phyloP scores from a whole-genome alignment of 1,284 basidiomycete genomes.

The Ustilago lituana region DNA sequence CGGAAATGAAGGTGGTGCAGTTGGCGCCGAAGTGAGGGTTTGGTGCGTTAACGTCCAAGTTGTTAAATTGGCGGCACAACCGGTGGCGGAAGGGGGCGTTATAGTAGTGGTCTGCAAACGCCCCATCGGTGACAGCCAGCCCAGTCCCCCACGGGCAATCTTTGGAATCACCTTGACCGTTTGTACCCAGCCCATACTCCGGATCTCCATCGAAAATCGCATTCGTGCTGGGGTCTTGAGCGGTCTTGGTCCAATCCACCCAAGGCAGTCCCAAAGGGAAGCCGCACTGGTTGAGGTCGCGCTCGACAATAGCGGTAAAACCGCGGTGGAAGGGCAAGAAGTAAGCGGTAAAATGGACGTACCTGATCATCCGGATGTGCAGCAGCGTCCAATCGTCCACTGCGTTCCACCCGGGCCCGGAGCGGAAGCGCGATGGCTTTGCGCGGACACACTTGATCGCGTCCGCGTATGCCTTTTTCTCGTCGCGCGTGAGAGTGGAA shows the following conservation, averaged over 20 bases:
- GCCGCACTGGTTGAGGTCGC: conserved; percentile 30
- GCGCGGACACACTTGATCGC: conserved; percentile 30
- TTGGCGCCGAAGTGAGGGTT: conserved; percentile 25
- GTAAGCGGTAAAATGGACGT: conserved; percentile 43
- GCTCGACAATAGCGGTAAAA: conserved; percentile 20
- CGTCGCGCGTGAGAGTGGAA: conserved; percentile 8
- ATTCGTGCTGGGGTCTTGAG: conserved; percentile 10
- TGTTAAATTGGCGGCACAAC: conserved; percentile 42
- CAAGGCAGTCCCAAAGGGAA: conserved; percentile 27
- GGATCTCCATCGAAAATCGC: conserved; percentile 17
- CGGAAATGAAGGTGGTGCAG: conserved; percentile 31
- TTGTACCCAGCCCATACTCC: conserved; percentile 15
- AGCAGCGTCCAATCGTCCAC: conserved; percentile 39
- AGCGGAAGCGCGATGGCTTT: conserved; percentile 34
- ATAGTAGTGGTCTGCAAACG: conserved; percentile 19
- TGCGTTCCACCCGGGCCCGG: conserved; percentile 13
- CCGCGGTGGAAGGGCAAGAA: conserved; percentile 36
- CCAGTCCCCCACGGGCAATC: conserved; percentile 22
- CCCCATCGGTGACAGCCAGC: conserved; percentile 23
- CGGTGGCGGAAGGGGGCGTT: conserved; percentile 34
- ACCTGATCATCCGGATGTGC: conserved; percentile 40
- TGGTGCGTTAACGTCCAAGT: conserved; percentile 15
- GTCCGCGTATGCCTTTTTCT: conserved; percentile 17
- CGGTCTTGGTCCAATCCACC: conserved; percentile 35
- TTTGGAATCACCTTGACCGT: conserved; percentile 14